These are phyloP conservation scores for Aleurites moluccanus DNA, from an alignment of 441 rosid genomes.

Conservation along the genomic window DNA sequence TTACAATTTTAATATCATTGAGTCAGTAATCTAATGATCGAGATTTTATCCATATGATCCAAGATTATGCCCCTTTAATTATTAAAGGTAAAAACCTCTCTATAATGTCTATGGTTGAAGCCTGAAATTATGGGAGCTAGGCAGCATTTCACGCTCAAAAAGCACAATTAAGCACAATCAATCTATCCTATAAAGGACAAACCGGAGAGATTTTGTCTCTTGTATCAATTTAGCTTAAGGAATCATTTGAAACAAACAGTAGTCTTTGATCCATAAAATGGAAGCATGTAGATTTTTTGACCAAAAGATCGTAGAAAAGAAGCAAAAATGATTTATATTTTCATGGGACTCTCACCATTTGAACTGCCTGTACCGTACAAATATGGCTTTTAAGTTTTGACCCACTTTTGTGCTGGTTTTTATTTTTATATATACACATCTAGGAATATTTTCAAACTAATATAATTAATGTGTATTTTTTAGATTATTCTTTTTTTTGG, in stretches of 20 bases:
- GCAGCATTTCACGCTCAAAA: neutral
- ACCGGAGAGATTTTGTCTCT: neutral
- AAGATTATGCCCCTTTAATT: too few species aligned
- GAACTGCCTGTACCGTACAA: too few species aligned
- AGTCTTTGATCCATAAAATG: neutral
- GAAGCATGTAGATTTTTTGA: neutral
- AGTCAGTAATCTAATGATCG: too few species aligned
- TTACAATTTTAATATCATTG: neutral
- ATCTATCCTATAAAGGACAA: neutral
- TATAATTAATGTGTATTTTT: too few species aligned
- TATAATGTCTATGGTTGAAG: neutral
- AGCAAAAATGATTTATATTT: neutral
- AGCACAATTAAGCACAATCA: neutral
- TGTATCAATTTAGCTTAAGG: neutral
- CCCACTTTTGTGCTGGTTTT: too few species aligned
- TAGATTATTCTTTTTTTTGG: too few species aligned
- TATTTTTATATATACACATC: too few species aligned
- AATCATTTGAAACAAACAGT: neutral
- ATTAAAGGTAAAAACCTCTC: neutral
- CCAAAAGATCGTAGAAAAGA: too few species aligned
- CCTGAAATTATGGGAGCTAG: slow-evolving; percentile 20
- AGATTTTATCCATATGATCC: too few species aligned
- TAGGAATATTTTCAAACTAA: too few species aligned
- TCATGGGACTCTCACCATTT: too few species aligned
- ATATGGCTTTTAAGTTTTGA: too few species aligned